Evolutionary conservation across 768 basidiomycete genomes (phyloP).

Genomic region (Cyclocybe aegerita): DNA sequence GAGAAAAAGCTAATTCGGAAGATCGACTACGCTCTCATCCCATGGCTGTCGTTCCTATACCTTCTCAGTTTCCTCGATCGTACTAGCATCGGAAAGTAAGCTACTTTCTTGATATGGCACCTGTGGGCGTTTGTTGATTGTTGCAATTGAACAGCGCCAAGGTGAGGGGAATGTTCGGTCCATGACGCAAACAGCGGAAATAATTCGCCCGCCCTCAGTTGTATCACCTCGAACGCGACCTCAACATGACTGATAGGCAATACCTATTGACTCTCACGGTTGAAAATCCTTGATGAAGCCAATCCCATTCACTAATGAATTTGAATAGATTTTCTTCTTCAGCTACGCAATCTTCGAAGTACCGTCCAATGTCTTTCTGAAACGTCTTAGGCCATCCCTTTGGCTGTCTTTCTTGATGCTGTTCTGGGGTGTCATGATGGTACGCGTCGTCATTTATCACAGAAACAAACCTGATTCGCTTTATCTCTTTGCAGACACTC

Average conservation of each 20-base stretch:
- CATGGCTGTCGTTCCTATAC: slow-evolving; percentile 74
- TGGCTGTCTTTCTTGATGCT: slow-evolving; percentile 77
- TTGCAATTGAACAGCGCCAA: slow-evolving; percentile 34
- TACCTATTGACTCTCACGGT: slow-evolving; percentile 64
- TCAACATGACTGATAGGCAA: slow-evolving; percentile 62
- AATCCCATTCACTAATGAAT: neutral
- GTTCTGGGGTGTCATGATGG: slow-evolving; percentile 75
- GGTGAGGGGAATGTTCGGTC: slow-evolving; percentile 20
- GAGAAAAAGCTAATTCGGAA: slow-evolving; percentile 5
- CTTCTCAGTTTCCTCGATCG: slow-evolving; percentile 63
- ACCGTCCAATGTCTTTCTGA: slow-evolving; percentile 69
- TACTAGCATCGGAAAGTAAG: slow-evolving; percentile 48
- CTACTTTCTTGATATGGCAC: slow-evolving; percentile 3
- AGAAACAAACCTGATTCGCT: too few species aligned
- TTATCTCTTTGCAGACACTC: slow-evolving; percentile 47
- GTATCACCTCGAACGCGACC: slow-evolving; percentile 57
- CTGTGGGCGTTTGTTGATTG: neutral
- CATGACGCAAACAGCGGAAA: neutral
- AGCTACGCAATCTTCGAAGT: slow-evolving; percentile 75
- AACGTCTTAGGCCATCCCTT: slow-evolving; percentile 69
- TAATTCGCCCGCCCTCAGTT: slow-evolving; percentile 36
- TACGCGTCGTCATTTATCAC: slow-evolving; percentile 19
- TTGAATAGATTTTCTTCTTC: slow-evolving; percentile 44
- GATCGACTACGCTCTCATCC: slow-evolving; percentile 41
- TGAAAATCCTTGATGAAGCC: neutral